Base-by-base conservation (phyloP, 805 yeast species). In the Priceomyces fermenticarens region DNA sequence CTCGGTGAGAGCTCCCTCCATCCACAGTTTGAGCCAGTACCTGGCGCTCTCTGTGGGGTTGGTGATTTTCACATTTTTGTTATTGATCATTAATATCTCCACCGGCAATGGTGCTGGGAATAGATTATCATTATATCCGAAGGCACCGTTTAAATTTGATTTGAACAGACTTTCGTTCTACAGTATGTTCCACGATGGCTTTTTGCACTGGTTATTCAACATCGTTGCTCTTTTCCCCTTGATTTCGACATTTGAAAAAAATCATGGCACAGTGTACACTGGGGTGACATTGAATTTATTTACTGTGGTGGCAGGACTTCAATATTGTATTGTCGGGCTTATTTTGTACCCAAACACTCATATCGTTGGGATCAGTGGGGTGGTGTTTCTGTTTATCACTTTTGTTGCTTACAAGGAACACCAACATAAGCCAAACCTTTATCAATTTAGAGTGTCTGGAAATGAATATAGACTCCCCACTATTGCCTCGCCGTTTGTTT, bases 221-320 rank as follows among this genome's bases (percentile, higher is more conserved):
- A 42, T 78, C 7, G 44, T 78, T 30, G 74, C 83, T 1, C 55
- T 88, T 34, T 67, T 75, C 43, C 75, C 83, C 0, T 80, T 85
- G 14, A 58, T 88, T 52, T 67, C 82, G 10, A 68, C 71, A 38
- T 88, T 82, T 60, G 97, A 88, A 67, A 65, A 72, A 41, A 57
- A 63, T 15, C 83, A 87, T 53, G 97, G 97, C 4, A 88, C 97
- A 0, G 84, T 88, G 2, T 79, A 87, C 60, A 85, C 96, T 3
- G 96, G 95, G 3, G 70, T 89, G 35, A 81, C 88, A 11, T 66
- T 89, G 42, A 88, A 88, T 57, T 48, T 85, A 17, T 61, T 84
- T 36, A 86, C 95, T 2, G 80, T 83, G 1, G 60, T 78, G 3
- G 74, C 91, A 2, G 96, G 85, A 3, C 53, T 87, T 30, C 75